Evolutionary conservation across 495 filamentous ascomycete species (phyloP).

Genomic region (Xylaria palmicola): DNA sequence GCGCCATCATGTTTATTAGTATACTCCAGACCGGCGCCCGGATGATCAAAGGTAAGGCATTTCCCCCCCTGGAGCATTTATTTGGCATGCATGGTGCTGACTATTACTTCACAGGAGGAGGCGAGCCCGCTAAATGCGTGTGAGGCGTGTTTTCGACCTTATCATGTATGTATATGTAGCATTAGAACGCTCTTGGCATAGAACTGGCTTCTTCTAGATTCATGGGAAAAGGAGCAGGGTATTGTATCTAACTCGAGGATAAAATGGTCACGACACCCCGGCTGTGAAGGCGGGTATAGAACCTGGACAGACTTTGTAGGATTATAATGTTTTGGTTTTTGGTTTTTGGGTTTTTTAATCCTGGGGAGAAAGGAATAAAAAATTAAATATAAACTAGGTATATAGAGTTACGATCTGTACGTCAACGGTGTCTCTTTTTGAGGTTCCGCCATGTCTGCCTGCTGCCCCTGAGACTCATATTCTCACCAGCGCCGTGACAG

Average conservation of each 20-base stretch:
- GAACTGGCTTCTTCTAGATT: background rate
- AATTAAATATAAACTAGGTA: too few species aligned
- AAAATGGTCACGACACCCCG: background rate
- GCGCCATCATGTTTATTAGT: slow-evolving; percentile 80
- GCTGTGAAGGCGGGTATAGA: background rate
- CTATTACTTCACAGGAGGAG: slow-evolving; percentile 21
- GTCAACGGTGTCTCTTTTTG: too few species aligned
- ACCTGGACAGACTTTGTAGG: background rate
- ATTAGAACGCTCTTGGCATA: background rate
- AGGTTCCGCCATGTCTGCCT: too few species aligned
- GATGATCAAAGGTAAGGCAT: slow-evolving; percentile 50
- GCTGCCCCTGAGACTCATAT: too few species aligned
- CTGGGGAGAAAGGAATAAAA: background rate
- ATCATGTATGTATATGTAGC: slow-evolving; percentile 16
- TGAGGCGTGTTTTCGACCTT: slow-evolving; percentile 6
- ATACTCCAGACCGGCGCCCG: slow-evolving; percentile 71
- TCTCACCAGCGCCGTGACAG: too few species aligned
- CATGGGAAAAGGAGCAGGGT: background rate
- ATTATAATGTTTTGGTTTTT: too few species aligned
- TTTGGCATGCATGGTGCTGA: background rate
- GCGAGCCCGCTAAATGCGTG: slow-evolving; percentile 32
- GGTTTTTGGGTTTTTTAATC: too few species aligned
- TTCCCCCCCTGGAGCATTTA: background rate
- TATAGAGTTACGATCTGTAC: too few species aligned
- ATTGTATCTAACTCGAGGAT: background rate